Conservation (phyloP, 2,329 filamentous ascomycete genomes). For the Aspergillus transmontanensis region DNA sequence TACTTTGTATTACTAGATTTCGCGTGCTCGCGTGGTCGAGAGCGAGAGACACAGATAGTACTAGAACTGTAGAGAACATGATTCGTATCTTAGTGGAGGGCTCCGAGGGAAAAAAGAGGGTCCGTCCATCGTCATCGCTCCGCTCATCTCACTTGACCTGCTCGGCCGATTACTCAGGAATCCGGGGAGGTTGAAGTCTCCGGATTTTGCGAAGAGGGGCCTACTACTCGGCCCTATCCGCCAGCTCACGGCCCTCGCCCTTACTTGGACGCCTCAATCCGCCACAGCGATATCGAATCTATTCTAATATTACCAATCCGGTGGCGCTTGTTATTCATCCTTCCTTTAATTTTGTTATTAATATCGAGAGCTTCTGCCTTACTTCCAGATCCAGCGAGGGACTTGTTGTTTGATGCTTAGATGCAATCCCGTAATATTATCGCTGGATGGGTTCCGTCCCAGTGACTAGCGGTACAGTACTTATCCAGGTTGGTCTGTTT, state of each 20-base stretch:
- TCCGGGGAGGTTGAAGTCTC: slow-evolving; percentile 23
- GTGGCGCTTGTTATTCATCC: background rate
- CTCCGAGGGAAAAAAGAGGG: background rate
- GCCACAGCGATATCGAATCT: background rate
- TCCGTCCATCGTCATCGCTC: slow-evolving; percentile 11
- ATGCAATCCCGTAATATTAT: slow-evolving; percentile 17
- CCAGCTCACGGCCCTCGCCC: background rate
- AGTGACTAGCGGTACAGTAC: background rate
- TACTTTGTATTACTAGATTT: background rate
- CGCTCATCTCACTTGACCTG: slow-evolving; percentile 8
- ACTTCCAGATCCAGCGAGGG: background rate
- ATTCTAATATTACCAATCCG: background rate
- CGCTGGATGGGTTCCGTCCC: slow-evolving; percentile 4
- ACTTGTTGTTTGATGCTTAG: background rate
- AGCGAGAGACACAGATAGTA: background rate
- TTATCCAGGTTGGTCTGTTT: background rate
- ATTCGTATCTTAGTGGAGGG: background rate
- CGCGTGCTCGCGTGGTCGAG: slow-evolving; percentile 19
- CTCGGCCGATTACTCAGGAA: slow-evolving; percentile 19
- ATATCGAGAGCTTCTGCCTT: background rate
- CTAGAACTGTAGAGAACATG: background rate
- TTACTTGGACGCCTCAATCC: background rate
- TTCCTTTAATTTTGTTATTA: background rate
- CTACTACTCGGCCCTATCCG: slow-evolving; percentile 14
- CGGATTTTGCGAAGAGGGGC: slow-evolving; percentile 11